phyloP scores from a whole-genome alignment of 129 eudicot species.

The Helianthus annuus region DNA sequence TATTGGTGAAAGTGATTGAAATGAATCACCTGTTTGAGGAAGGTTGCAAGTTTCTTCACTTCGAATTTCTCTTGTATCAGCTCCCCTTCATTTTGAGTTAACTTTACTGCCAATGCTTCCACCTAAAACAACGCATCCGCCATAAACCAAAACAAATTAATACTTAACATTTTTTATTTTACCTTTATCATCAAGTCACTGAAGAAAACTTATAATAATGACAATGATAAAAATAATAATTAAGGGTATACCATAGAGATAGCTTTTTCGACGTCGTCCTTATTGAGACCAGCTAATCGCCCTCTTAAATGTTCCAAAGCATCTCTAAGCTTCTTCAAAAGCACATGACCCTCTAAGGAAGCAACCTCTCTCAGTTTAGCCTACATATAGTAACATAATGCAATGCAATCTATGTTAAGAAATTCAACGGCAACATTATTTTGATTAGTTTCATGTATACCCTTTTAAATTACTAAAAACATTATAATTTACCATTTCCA shows the following conservation, averaged over 20 bases:
- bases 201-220: slow-evolving; percentile 5
- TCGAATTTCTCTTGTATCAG: slow-evolving; percentile 94
- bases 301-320: slow-evolving; percentile 88
- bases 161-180: neutral
- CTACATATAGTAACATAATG: slow-evolving; percentile 41
- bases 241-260: slow-evolving; percentile 76
- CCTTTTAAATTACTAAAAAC: neutral
- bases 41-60: slow-evolving; percentile 83
- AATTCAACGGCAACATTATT: neutral
- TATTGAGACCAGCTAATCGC: slow-evolving; percentile 70
- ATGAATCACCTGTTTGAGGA: slow-evolving; percentile 89
- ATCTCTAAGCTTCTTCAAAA: slow-evolving; percentile 94
- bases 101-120: slow-evolving; percentile 92
- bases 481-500: neutral
- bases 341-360: slow-evolving; percentile 97
- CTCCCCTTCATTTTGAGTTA: slow-evolving; percentile 98
- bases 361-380: slow-evolving; percentile 89
- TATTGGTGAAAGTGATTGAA: neutral
- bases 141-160: slow-evolving; percentile 2
- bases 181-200: neutral
- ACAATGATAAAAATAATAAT: neutral
- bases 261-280: slow-evolving; percentile 90
- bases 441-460: neutral
- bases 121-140: slow-evolving; percentile 48
- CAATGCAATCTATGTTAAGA: slow-evolving; percentile 1